A percentile compares a stretch with the other conserved stretches of the same genome.
Evolutionary conservation across 306 rosid genomes (phyloP).

Genomic region (Inga laurina): DNA sequence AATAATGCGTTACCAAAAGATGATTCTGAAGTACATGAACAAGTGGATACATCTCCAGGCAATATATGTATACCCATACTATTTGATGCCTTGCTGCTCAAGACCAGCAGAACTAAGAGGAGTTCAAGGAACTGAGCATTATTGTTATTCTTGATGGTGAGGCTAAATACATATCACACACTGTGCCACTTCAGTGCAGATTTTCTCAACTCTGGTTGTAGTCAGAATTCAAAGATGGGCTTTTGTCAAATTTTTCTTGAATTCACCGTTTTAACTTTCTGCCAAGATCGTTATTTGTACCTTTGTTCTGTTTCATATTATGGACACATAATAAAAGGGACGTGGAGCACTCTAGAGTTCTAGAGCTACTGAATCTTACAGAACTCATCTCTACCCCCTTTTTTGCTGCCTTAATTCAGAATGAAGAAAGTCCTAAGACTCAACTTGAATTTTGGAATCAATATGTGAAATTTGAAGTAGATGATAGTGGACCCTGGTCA

Average conservation of each 20-base stretch:
- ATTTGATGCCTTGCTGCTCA: constrained; percentile 46
- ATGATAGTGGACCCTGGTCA: too few relatives aligned
- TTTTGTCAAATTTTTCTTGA: constrained; percentile 16
- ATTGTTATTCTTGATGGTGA: background rate
- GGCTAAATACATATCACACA: background rate
- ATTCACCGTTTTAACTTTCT: constrained; percentile 4
- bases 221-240: constrained; percentile 21
- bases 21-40: constrained; percentile 32
- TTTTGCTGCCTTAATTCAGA: background rate
- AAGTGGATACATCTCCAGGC: constrained; percentile 36
- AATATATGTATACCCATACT: constrained; percentile 55
- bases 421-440: too few relatives aligned
- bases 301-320: background rate
- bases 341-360: background rate
- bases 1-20: constrained; percentile 29
- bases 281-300: constrained; percentile 2
- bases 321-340: background rate
- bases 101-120: constrained; percentile 47
- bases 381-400: background rate
- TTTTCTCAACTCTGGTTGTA: background rate
- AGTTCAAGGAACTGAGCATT: constrained; percentile 40
- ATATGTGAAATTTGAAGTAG: too few relatives aligned
- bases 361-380: background rate
- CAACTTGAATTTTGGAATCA: too few relatives aligned
- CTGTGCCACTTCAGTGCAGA: background rate